Evolutionary conservation across 495 filamentous ascomycete genomes (phyloP).

Genomic region (Aspergillus mulundensis): DNA sequence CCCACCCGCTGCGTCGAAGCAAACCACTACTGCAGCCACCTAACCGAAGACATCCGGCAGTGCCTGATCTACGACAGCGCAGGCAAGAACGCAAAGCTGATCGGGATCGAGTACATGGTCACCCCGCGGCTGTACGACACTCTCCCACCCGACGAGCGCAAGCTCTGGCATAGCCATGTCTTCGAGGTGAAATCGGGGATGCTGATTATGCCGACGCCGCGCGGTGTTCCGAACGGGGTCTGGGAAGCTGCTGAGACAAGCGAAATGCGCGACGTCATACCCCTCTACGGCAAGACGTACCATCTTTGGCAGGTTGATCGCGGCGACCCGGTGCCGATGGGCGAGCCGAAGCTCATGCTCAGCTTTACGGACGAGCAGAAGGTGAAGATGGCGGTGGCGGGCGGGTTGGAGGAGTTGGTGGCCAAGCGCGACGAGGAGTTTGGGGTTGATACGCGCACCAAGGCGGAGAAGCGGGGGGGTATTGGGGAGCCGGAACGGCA

Average conservation of each 20-base stretch:
- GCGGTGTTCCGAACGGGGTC: slow-evolving; percentile 43
- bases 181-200: slow-evolving; percentile 86
- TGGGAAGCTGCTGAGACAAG: slow-evolving; percentile 77
- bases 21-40: slow-evolving; percentile 81
- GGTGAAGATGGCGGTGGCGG: slow-evolving; percentile 42
- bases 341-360: slow-evolving; percentile 72
- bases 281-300: slow-evolving; percentile 84
- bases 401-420: slow-evolving; percentile 5
- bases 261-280: slow-evolving; percentile 71
- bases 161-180: slow-evolving; percentile 76
- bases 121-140: slow-evolving; percentile 62
- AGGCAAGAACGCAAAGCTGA: slow-evolving; percentile 60
- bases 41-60: slow-evolving; percentile 73
- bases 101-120: slow-evolving; percentile 95
- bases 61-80: slow-evolving; percentile 82
- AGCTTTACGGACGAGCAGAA: slow-evolving; percentile 61
- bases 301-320: slow-evolving; percentile 85
- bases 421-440: slow-evolving; percentile 1
- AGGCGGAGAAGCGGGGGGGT: slow-evolving; percentile 5
- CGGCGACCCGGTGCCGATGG: slow-evolving; percentile 72
- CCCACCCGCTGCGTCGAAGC: slow-evolving; percentile 65
- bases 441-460: slow-evolving; percentile 1
- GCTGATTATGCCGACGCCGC: slow-evolving; percentile 76
- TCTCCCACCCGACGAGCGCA: slow-evolving; percentile 60
- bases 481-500: slow-evolving; percentile 5